phyloP scores from a whole-genome alignment of 2,329 filamentous ascomycete species.

The Pseudocercospora fijiensis region DNA sequence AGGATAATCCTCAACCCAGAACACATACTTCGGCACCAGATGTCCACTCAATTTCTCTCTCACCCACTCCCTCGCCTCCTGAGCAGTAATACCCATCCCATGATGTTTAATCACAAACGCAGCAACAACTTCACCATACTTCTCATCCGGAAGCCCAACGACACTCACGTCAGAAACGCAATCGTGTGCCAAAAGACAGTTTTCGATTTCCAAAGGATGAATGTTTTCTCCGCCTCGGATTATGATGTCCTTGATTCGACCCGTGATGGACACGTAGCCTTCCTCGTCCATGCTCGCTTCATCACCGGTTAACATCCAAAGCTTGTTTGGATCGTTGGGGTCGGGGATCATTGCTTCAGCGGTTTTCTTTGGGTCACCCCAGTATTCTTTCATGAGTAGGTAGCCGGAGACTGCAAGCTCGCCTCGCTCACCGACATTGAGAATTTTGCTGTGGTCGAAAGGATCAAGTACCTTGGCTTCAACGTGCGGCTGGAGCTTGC shows the following conservation, averaged over 20 bases:
- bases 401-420: constrained; percentile 85
- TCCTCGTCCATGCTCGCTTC: constrained; percentile 81
- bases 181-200: constrained; percentile 73
- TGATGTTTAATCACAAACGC: constrained; percentile 70
- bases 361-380: constrained; percentile 69
- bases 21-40: constrained; percentile 81
- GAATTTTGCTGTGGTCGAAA: constrained; percentile 55
- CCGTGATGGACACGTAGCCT: constrained; percentile 85
- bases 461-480: constrained; percentile 73
- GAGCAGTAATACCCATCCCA: constrained; percentile 51
- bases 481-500: constrained; percentile 81
- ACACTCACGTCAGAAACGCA: constrained; percentile 74
- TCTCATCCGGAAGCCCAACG: constrained; percentile 77
- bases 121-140: constrained; percentile 81
- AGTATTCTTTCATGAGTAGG: constrained; percentile 88
- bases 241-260: constrained; percentile 90
- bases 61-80: constrained; percentile 71
- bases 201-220: constrained; percentile 88
- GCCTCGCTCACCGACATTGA: constrained; percentile 67
- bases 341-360: constrained; percentile 64
- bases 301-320: constrained; percentile 93
- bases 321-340: constrained; percentile 54
- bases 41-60: constrained; percentile 68
- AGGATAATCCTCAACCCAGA: constrained; percentile 80
- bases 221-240: constrained; percentile 96